Conservation (phyloP, 1,284 basidiomycete species). For the Sanguinoderma infundibulare region DNA sequence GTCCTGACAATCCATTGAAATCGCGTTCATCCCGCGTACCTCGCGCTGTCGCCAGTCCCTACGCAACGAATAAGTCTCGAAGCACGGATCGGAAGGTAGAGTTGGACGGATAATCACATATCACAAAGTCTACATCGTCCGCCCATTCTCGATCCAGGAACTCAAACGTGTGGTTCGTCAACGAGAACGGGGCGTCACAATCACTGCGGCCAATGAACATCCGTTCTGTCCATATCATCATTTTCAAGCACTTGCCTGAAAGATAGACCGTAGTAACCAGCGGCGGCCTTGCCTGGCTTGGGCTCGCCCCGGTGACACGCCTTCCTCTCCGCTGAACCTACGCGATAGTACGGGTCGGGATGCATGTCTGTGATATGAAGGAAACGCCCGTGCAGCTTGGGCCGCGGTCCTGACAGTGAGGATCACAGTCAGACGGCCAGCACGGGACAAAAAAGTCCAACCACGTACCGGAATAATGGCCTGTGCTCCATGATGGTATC, state of each 20-base stretch:
- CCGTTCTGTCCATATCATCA: neutral
- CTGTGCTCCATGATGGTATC: constrained; percentile 10
- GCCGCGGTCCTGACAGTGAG: constrained; percentile 29
- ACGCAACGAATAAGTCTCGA: constrained; percentile 25
- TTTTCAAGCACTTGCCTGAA: constrained; percentile 53
- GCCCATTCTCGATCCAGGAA: constrained; percentile 84
- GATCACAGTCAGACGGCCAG: constrained; percentile 25
- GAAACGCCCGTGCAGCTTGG: constrained; percentile 73
- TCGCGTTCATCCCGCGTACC: constrained; percentile 45
- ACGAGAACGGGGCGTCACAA: constrained; percentile 83
- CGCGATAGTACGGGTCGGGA: constrained; percentile 69
- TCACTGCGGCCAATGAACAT: constrained; percentile 51
- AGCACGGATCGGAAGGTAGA: constrained; percentile 7
- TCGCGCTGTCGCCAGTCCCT: constrained; percentile 94
- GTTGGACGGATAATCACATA: constrained; percentile 54
- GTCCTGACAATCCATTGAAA: neutral
- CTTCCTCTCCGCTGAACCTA: constrained; percentile 52
- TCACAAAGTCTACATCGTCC: constrained; percentile 87
- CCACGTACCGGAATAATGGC: constrained; percentile 25
- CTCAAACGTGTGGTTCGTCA: constrained; percentile 84
- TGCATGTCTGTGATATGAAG: constrained; percentile 84
- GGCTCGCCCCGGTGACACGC: constrained; percentile 71
- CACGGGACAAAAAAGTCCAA: constrained; percentile 9
- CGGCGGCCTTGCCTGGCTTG: constrained; percentile 54
- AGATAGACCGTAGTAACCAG: constrained; percentile 64